Evolutionary conservation across 1,284 basidiomycete species (phyloP).

Genomic region (Heterobasidion annosum): DNA sequence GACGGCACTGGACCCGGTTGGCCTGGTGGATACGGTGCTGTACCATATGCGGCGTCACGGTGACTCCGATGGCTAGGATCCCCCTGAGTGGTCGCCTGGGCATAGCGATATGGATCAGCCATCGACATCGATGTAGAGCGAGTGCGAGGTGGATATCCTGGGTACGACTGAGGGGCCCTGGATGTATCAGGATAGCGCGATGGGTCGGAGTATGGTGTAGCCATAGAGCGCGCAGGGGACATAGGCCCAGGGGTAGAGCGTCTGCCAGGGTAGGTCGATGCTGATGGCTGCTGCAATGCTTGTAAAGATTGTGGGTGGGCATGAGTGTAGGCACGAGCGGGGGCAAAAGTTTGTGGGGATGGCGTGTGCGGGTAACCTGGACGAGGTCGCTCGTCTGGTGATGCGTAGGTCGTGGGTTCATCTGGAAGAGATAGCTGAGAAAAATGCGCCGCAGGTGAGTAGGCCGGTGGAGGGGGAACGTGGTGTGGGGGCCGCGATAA

Average conservation of each 20-base stretch:
- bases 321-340: not conserved
- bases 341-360: not conserved
- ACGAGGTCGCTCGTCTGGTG: not conserved
- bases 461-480: not conserved
- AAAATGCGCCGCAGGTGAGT: slow-evolving; percentile 8
- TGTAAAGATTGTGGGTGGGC: not conserved
- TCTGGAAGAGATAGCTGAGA: slow-evolving; percentile 7
- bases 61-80: not conserved
- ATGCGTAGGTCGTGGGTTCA: slow-evolving; percentile 3
- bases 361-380: not conserved
- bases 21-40: not conserved
- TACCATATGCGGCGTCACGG: not conserved
- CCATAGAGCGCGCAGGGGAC: slow-evolving; percentile 1
- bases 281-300: not conserved
- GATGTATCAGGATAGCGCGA: not conserved
- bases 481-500: slow-evolving; percentile 10
- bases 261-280: not conserved
- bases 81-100: not conserved
- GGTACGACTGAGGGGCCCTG: not conserved
- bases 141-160: not conserved
- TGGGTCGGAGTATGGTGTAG: not conserved
- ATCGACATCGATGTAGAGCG: not conserved
- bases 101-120: not conserved
- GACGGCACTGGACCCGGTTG: not conserved
- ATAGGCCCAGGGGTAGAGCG: not conserved